Evolutionary conservation across 495 filamentous ascomycete species (phyloP).

Genomic region (Choiromyces venosus): DNA sequence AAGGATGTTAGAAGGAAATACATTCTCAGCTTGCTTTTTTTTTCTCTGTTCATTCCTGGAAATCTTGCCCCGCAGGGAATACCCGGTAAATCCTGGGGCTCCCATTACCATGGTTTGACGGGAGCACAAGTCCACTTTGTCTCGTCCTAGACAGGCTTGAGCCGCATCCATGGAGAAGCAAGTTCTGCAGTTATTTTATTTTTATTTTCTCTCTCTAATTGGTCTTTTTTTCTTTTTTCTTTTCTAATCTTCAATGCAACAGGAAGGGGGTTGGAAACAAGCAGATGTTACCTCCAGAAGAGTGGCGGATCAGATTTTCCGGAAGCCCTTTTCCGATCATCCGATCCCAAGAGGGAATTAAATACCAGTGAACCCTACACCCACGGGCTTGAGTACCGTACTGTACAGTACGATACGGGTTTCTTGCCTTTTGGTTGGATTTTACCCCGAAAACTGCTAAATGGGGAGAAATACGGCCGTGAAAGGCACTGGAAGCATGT

Average conservation of each 20-base stretch:
- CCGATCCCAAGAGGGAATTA: conserved; percentile 1
- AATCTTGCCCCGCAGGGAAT: conserved; percentile 22
- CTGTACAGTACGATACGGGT: too few species aligned
- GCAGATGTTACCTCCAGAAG: background rate
- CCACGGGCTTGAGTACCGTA: background rate
- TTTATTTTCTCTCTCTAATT: background rate
- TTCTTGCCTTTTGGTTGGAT: background rate
- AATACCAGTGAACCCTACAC: background rate
- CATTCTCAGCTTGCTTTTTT: background rate
- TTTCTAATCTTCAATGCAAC: background rate
- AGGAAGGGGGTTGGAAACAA: background rate
- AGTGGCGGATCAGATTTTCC: background rate
- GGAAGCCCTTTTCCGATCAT: background rate
- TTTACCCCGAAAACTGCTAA: background rate
- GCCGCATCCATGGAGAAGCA: conserved; percentile 11
- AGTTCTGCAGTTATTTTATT: background rate
- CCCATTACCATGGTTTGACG: conserved; percentile 30
- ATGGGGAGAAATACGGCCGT: background rate
- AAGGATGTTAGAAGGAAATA: background rate
- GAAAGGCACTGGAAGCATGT: background rate
- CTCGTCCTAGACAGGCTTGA: conserved; percentile 15
- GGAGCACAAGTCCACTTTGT: conserved; percentile 20
- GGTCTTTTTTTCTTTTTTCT: background rate
- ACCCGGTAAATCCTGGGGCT: conserved; percentile 29
- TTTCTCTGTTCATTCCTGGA: conserved; percentile 20